Conservation (phyloP, 108 stramenopile genomes). For the Cyclotella cryptica region DNA sequence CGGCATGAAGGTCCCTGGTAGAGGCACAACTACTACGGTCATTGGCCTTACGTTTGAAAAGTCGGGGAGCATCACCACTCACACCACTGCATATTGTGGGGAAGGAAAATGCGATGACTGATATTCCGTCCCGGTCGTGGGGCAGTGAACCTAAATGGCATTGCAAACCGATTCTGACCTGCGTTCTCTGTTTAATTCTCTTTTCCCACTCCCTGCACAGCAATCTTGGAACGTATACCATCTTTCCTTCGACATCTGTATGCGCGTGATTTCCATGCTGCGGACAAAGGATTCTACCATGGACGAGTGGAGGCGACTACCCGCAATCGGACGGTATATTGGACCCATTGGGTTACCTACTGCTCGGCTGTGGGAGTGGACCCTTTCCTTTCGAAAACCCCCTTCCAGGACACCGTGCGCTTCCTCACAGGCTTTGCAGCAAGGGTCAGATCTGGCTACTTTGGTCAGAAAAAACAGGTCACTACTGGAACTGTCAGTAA, state of each 20-base stretch:
- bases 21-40: conserved; percentile 4
- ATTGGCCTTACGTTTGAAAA: conserved; percentile 1
- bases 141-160: conserved; percentile 19
- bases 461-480: too few species aligned
- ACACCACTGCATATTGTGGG: conserved; percentile 23
- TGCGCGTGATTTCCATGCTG: conserved; percentile 18
- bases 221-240: conserved; percentile 16
- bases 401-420: too few species aligned
- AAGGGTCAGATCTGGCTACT: too few species aligned
- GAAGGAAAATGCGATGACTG: conserved; percentile 4
- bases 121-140: conserved; percentile 28
- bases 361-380: conserved; percentile 26
- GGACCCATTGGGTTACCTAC: conserved; percentile 1
- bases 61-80: neutral
- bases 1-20: neutral
- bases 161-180: conserved; percentile 11
- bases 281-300: conserved; percentile 18
- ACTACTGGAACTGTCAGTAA: conserved; percentile 11
- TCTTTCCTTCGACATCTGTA: neutral
- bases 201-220: conserved; percentile 22
- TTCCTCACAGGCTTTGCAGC: too few species aligned
- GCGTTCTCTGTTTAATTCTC: neutral
- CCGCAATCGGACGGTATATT: conserved; percentile 1
- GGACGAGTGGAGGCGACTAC: conserved; percentile 20
- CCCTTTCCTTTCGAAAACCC: conserved; percentile 7